Evolutionary conservation across 306 rosid species (phyloP), one percentile per base, ranked within the genome.

Genomic region (Castanopsis chinensis): DNA sequence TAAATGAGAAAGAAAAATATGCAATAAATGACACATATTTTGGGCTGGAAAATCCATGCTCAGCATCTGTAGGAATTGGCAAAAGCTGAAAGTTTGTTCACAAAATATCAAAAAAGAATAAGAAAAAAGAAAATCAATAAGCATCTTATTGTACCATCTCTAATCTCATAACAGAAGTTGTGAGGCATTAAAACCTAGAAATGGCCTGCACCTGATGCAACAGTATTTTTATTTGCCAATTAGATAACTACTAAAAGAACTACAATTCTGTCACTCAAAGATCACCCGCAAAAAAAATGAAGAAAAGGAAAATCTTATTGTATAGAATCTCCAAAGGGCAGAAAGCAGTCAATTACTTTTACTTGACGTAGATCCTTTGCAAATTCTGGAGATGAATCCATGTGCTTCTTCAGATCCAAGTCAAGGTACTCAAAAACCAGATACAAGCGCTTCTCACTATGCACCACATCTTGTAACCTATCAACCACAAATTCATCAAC

Each of bases 401-500:
- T 95, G 81, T 95, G 97, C 83, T 95, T 93, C 97, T 95, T 93
- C 80, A 95, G 87, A 89, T 95, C 98, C 84, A 95, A 88, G 90
- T 95, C 99, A 80, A 95, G 93, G 83, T 91, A 95, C 88, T 95
- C 99, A 81, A 93, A 93, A 83, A 93, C 98, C 76, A 95, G 92
- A 83, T 93, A 95, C 88, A 95, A 77, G 2, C 98, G 94, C 91
- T 85, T 93, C 87, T 95, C 98, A 55, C 98, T 90, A 77, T 91
- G 98, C 82, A 93, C 98, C 10, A 93, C 99, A 71, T 93, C 99
- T 86, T 93, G 97, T 79, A 95, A 85, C 91, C 98, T 93, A 83
- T 28, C 75, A 84, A 81, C 18, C 85, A 82, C 49, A 79, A 81
- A 67, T 30, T 78, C 82, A 77, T 82, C 74, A 76, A 79, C 75